Base-by-base conservation (phyloP, 2,329 filamentous ascomycete species). In the Zymoseptoria tritici region DNA sequence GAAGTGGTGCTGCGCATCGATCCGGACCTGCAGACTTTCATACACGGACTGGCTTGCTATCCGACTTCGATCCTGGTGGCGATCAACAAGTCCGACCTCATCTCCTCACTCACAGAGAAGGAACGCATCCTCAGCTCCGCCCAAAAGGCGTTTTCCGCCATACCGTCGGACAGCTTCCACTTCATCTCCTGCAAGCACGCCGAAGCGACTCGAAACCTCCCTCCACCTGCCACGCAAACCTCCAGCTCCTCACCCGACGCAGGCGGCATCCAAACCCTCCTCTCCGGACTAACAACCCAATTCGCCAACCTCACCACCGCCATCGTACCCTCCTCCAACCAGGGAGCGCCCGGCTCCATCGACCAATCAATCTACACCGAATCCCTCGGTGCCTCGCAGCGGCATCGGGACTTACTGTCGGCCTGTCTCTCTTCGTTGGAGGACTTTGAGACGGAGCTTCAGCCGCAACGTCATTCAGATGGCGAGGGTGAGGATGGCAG, bases 361-460 rank as follows among this genome's bases (percentile, higher is more conserved):
- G 36, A 46, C 16, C 36, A 46, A 46, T 16, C 36, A 7, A 46
- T 46, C 36, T 46, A 46, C 16, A 46, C 36, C 13, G 90, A 96
- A 69, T 87, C 94, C 4, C 82, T 97, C 3, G 92, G 92, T 58
- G 92, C 96, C 46, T 96, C 90, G 19, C 90, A 93, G 74, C 87
- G 94, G 60, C 94, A 99, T 78, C 84, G 89, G 56, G 83, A 91
- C 72, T 85, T 97, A 56, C 81, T 99, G 53, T 81, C 84, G 55
- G 81, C 85, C 70, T 96, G 93, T 72, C 80, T 87, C 11, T 72
- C 73, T 42, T 84, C 91, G 71, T 81, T 99, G 0, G 81, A 88
- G 54, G 82, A 85, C 21, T 99, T 96, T 72, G 76, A 93, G 62
- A 74, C 71, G 9, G 84, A 87, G 68, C 36, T 46, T 11, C 13